phyloP scores from a whole-genome alignment of 805 yeast genomes.

The Ogataea glucozyma region DNA sequence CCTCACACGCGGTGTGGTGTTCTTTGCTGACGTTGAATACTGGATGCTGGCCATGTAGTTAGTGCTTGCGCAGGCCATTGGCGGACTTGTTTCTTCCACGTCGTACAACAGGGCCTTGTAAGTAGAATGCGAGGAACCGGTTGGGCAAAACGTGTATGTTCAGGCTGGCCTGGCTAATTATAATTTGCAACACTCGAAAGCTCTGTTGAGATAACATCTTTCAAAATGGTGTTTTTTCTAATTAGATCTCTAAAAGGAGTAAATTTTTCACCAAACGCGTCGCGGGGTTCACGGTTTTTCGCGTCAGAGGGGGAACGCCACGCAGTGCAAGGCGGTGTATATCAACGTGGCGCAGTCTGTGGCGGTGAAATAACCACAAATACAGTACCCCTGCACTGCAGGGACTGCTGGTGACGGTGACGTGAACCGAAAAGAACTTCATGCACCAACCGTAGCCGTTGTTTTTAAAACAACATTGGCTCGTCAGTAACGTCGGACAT shows the following conservation, averaged over 20 bases:
- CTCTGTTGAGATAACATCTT: too few species aligned
- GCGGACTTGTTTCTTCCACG: constrained; percentile 1
- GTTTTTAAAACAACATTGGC: too few species aligned
- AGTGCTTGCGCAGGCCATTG: constrained; percentile 6
- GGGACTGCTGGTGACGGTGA: too few species aligned
- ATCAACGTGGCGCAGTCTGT: background rate
- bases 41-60: constrained; percentile 8
- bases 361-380: too few species aligned
- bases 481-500: too few species aligned
- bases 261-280: constrained; percentile 3
- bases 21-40: constrained; percentile 4
- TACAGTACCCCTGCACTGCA: too few species aligned
- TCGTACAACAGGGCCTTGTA: constrained; percentile 2
- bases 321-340: background rate
- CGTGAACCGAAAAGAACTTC: too few species aligned
- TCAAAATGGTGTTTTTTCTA: background rate
- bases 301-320: constrained; percentile 1
- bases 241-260: constrained; percentile 7
- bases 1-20: constrained; percentile 7
- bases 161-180: too few species aligned
- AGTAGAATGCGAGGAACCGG: too few species aligned
- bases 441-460: too few species aligned
- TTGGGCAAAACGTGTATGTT: background rate
- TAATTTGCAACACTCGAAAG: too few species aligned
- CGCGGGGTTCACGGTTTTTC: constrained; percentile 3